phyloP scores from a whole-genome alignment of 2,329 filamentous ascomycete species.

The Nectriaceae sp. region DNA sequence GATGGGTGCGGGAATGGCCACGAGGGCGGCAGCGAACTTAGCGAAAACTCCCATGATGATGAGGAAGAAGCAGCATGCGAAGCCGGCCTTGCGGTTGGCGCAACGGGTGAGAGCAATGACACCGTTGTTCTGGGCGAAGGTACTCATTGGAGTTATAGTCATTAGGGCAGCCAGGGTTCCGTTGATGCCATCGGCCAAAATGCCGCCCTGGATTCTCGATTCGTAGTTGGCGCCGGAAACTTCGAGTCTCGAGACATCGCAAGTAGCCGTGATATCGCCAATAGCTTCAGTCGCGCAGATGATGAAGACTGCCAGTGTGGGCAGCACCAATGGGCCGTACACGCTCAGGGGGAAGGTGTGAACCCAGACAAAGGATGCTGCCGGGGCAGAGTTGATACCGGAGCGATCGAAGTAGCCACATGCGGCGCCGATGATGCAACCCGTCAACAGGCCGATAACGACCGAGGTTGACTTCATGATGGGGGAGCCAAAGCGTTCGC shows the following conservation, averaged over 20 bases:
- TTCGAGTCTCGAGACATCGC: slow-evolving; percentile 76
- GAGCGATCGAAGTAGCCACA: slow-evolving; percentile 76
- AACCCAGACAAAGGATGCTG: slow-evolving; percentile 76
- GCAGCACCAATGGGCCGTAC: slow-evolving; percentile 74
- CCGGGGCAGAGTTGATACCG: slow-evolving; percentile 72
- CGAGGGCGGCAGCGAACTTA: slow-evolving; percentile 79
- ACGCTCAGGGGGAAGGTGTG: slow-evolving; percentile 73
- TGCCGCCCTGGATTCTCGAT: slow-evolving; percentile 75
- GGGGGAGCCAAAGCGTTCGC: slow-evolving; percentile 78
- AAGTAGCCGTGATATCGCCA: slow-evolving; percentile 78
- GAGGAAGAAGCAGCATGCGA: slow-evolving; percentile 75
- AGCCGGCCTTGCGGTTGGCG: slow-evolving; percentile 79
- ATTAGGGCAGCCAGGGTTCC: slow-evolving; percentile 74
- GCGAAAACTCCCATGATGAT: slow-evolving; percentile 80
- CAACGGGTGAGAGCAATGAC: slow-evolving; percentile 81
- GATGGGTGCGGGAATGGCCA: slow-evolving; percentile 69
- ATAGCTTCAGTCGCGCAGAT: slow-evolving; percentile 79
- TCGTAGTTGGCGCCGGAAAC: slow-evolving; percentile 73
- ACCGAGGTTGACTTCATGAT: slow-evolving; percentile 84
- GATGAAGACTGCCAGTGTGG: slow-evolving; percentile 69
- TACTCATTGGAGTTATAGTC: slow-evolving; percentile 79
- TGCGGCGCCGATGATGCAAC: slow-evolving; percentile 77
- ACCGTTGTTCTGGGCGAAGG: slow-evolving; percentile 83
- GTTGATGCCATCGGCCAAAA: slow-evolving; percentile 76
- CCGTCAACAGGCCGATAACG: slow-evolving; percentile 70